Evolutionary conservation across 176 grass and related monocot genomes (phyloP), one percentile per base, ranked within the genome.

Genomic region (Hordeum vulgare): DNA sequence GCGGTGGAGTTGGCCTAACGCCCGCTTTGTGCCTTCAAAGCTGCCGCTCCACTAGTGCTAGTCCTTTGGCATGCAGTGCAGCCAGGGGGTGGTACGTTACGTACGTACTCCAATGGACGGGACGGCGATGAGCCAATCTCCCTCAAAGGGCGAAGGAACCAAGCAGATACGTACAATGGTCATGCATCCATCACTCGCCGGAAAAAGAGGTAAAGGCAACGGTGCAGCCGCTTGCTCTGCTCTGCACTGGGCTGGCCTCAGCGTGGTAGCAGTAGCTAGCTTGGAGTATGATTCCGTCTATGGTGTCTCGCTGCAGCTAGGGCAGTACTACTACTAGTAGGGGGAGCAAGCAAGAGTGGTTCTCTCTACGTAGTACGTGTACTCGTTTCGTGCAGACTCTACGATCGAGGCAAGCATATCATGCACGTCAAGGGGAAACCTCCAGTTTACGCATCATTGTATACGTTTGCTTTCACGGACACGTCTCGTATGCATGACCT

Each of bases 1-100:
- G n/a, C n/a, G n/a, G n/a, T n/a, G n/a, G n/a, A n/a, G n/a, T n/a
- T n/a, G n/a, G n/a, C n/a, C n/a, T n/a, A n/a, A n/a, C n/a, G n/a
- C n/a, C n/a, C n/a, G 68, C 68, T 71, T 71, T 78, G 51, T 34
- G 75, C 51, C 61, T 49, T 85, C 65, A 85, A 71, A 35, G 74
- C 36, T 0, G 51, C 51, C 21, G 51, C 51, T 56, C 51, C 10
- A 81, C 66, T 61, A 27, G 79, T 9, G 31, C n/a, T 27, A 70
- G 66, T 28, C 37, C 76, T 33, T 33, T 56, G 80, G 62, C 20
- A 62, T 61, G 9, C 61, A 63, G 56, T 27, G 67, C 15, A 2
- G 57, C 9, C 17, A 23, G 39, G 17, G 23, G 28, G 23, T 74
- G 53, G 37, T 39, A 39, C 29, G 63, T 64, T 67, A 21, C 60